phyloP scores from a whole-genome alignment of 441 rosid genomes.

The Monsonia emarginata region DNA sequence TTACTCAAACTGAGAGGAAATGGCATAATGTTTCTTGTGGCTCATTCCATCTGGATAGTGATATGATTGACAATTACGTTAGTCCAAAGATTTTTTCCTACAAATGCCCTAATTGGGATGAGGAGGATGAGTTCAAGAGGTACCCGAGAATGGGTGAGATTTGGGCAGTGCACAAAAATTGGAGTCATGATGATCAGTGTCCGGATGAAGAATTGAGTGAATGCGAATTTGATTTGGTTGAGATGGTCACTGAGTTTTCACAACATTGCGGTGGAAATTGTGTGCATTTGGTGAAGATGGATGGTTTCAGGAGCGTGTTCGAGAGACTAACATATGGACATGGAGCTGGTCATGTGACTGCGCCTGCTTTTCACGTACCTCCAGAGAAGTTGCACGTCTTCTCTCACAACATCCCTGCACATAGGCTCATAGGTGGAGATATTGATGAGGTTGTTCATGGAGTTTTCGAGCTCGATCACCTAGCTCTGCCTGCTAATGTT shows the following conservation, averaged over 20 bases:
- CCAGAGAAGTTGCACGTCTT: constrained; percentile 8
- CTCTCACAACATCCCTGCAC: constrained; percentile 12
- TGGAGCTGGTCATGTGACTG: no score
- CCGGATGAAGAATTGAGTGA: constrained; percentile 1
- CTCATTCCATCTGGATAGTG: constrained; percentile 3
- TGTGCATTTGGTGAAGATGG: constrained; percentile 3
- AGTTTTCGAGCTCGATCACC: constrained; percentile 12
- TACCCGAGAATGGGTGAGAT: constrained; percentile 9
- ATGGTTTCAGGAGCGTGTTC: constrained; percentile 16
- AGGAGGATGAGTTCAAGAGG: neutral
- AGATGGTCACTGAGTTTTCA: constrained; percentile 15
- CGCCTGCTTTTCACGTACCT: constrained; percentile 12
- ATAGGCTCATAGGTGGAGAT: constrained; percentile 10
- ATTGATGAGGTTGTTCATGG: neutral
- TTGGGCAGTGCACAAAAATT: constrained; percentile 10
- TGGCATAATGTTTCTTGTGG: constrained; percentile 6
- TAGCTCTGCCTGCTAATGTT: constrained; percentile 6
- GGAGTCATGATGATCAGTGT: neutral
- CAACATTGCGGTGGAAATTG: neutral
- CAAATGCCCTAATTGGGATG: neutral
- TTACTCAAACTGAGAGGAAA: neutral
- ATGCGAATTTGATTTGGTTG: constrained; percentile 10
- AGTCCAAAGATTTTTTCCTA: constrained; percentile 6
- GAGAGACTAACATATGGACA: constrained; percentile 6
- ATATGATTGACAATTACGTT: neutral